Base-by-base conservation (phyloP, 1,284 basidiomycete species). In the Gomphus sp. region DNA sequence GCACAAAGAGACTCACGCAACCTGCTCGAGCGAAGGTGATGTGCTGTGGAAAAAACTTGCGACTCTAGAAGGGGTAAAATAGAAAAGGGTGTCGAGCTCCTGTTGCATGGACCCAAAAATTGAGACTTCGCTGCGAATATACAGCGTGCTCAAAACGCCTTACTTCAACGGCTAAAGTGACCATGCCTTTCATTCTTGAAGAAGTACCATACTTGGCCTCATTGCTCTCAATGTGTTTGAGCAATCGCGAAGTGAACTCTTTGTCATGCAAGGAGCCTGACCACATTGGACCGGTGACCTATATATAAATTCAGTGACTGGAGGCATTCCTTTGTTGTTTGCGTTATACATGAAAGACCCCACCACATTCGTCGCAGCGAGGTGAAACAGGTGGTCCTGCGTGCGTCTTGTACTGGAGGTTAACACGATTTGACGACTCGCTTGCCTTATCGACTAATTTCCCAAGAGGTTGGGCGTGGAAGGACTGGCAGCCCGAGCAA, bases 201-300 rank as follows among this genome's bases (percentile, higher is more conserved):
- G 81, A 78, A 0, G 97, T 99, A 25, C 86, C 86, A 68, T 96
- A 97, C 55, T 77, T 79, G 36, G 74, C 73, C 60, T 77, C 67
- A 61, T 84, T 80, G 14, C 67, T 72, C 63, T 89, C 81, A 8
- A 97, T 75, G 65, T 92, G 88, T 31, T 80, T 74, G n/a, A 98
- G 74, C 8, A 96, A 83, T 62, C 83, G 81, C 10, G 74, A 69
- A 33, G 93, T 80, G 66, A 98, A 99, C 0, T 74, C 75, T 1
- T 74, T 67, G 67, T 95, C 82, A 67, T 99, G 96, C 25, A 99
- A 74, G 0, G 88, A 81, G 0, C 89, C 95, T 14, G 90, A 84
- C 96, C 96, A 99, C 91, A 99, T 95, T 0, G 96, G 96, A 0
- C 96, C 96, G 22, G 91, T 93, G 33, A 94, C 68, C 89, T 90